Conservation (phyloP, 2,329 filamentous ascomycete genomes). For the Emergomyces pasteurianus region DNA sequence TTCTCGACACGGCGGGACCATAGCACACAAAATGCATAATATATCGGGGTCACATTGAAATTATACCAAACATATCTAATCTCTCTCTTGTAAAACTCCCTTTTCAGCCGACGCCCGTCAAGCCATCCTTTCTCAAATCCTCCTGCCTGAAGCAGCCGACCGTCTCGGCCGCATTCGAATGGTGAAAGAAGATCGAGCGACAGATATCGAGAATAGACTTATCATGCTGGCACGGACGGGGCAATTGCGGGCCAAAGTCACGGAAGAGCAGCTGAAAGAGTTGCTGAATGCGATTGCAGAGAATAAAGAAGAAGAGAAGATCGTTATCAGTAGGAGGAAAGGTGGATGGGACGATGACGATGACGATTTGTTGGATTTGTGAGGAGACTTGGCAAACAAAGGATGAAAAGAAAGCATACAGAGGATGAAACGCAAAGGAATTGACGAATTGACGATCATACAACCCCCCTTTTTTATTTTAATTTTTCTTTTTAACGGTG, state of each 20-base stretch:
- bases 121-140: slow-evolving; percentile 74
- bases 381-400: slow-evolving; percentile 6
- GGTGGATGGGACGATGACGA: slow-evolving; percentile 79
- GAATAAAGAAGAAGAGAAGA: slow-evolving; percentile 60
- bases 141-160: slow-evolving; percentile 86
- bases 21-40: background rate
- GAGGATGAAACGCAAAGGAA: background rate
- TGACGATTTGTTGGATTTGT: slow-evolving; percentile 36
- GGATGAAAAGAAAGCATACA: background rate
- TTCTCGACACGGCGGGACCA: too few relatives aligned
- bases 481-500: background rate
- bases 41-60: background rate
- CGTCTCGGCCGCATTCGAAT: slow-evolving; percentile 87
- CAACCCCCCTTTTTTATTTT: background rate
- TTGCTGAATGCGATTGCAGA: slow-evolving; percentile 76
- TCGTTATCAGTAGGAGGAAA: slow-evolving; percentile 74
- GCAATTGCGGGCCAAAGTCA: slow-evolving; percentile 77
- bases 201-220: slow-evolving; percentile 81
- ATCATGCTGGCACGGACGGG: slow-evolving; percentile 83
- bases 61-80: background rate
- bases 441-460: background rate
- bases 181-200: slow-evolving; percentile 84
- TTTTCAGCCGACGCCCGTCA: slow-evolving; percentile 22
- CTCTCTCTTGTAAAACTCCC: background rate
- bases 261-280: slow-evolving; percentile 87